Percentiles rank a stretch among this genome's conserved stretches.
These are phyloP conservation scores for Bipolaris sorokiniana DNA, from an alignment of 2,329 filamentous ascomycete species.

Conservation along the genomic window DNA sequence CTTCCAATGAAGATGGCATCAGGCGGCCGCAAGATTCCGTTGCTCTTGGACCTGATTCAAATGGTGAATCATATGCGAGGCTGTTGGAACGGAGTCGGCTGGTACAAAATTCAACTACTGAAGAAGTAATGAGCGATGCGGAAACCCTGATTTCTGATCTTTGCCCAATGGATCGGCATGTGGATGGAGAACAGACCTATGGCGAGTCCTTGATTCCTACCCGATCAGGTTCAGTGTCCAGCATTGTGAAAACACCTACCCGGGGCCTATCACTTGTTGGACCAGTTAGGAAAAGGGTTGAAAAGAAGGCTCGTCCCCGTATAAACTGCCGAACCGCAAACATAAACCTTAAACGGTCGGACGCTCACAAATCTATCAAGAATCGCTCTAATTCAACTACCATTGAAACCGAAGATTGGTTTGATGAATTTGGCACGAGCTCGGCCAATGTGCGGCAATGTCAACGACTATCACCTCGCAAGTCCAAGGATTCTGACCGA, in stretches of 20 bases:
- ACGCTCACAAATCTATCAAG: conserved; percentile 36
- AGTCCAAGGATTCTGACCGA: conserved; percentile 1
- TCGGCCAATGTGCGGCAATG: conserved; percentile 3
- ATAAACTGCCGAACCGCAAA: conserved; percentile 14
- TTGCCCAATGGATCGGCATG: conserved; percentile 19
- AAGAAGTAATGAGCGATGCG: conserved; percentile 39
- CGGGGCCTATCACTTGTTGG: conserved; percentile 39
- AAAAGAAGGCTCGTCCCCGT: conserved; percentile 23
- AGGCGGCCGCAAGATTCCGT: not conserved
- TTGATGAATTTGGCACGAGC: not conserved
- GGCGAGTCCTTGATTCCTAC: conserved; percentile 22
- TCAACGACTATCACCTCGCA: not conserved
- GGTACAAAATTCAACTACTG: conserved; percentile 21
- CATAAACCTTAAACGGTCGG: conserved; percentile 29
- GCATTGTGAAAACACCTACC: conserved; percentile 40
- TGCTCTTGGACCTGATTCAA: not conserved
- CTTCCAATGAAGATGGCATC: conserved; percentile 31
- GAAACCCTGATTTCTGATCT: conserved; percentile 37
- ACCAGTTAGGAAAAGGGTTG: conserved; percentile 28
- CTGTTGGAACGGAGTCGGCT: not conserved
- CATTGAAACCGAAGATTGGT: not conserved
- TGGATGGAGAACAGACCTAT: conserved; percentile 31
- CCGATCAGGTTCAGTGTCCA: conserved; percentile 29
- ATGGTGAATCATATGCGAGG: not conserved
- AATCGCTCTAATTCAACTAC: conserved; percentile 14